phyloP scores from a whole-genome alignment of 139 green algal genomes.

The Yamagishiella unicocca region DNA sequence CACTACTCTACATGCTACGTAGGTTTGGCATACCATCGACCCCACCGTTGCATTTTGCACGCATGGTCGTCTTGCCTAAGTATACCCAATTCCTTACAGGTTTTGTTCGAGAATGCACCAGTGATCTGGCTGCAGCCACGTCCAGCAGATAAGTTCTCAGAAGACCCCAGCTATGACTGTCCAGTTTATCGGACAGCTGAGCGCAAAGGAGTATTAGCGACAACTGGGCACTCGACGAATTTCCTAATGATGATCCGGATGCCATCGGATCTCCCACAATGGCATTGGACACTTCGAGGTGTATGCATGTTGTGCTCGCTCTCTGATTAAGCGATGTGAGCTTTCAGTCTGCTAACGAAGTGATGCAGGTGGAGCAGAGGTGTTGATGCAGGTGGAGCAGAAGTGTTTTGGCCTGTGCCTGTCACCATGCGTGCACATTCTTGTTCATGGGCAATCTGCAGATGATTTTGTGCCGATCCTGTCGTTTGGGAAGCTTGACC shows the following conservation, averaged over 20 bases:
- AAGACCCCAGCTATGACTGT: conserved; percentile 79
- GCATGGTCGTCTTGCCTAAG: background rate
- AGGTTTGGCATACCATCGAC: too few species aligned
- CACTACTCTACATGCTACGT: too few species aligned
- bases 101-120: conserved; percentile 77
- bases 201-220: conserved; percentile 77
- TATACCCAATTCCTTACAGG: conserved; percentile 25
- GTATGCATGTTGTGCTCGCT: conserved; percentile 74
- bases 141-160: conserved; percentile 55
- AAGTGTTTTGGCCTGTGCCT: too few species aligned
- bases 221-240: conserved; percentile 89
- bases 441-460: too few species aligned
- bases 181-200: conserved; percentile 86
- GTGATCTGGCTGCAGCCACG: conserved; percentile 82
- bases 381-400: too few species aligned
- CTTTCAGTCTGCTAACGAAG: too few species aligned
- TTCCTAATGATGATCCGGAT: conserved; percentile 86
- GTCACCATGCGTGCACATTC: too few species aligned
- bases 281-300: conserved; percentile 80
- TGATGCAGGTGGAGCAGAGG: too few species aligned
- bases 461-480: too few species aligned
- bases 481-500: too few species aligned
- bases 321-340: conserved; percentile 5
- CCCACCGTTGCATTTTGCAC: too few species aligned
- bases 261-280: conserved; percentile 65